Conservation (phyloP, 225 moss, liverwort and hornwort species). For the Physcomitrellopsis africana region DNA sequence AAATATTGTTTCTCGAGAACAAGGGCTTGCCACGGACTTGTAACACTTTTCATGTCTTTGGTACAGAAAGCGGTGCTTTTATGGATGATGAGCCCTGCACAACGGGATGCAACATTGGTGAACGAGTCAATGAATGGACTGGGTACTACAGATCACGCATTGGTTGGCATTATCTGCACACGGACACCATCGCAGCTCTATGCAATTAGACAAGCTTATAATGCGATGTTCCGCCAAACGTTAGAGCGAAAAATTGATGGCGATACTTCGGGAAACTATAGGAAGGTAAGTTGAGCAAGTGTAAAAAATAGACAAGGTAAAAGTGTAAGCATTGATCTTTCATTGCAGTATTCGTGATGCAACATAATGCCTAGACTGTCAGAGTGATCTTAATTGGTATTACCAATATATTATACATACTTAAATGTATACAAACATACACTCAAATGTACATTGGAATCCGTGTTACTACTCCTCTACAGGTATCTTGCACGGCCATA, state of each 20-base stretch:
- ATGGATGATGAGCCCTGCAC: conserved; percentile 67
- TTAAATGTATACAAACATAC: no score
- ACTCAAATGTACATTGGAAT: neutral
- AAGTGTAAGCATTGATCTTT: neutral
- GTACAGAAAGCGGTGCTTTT: conserved; percentile 45
- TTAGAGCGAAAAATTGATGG: conserved; percentile 52
- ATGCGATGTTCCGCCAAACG: conserved; percentile 34
- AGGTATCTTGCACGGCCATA: neutral
- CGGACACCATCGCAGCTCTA: conserved; percentile 55
- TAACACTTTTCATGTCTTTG: neutral
- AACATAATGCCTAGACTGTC: neutral
- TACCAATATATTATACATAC: no score
- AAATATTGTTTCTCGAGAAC: neutral
- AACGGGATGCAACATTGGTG: conserved; percentile 56
- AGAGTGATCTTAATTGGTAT: neutral
- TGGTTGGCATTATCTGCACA: conserved; percentile 61
- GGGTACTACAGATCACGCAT: conserved; percentile 45
- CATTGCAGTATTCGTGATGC: neutral
- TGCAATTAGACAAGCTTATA: conserved; percentile 52
- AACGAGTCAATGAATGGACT: conserved; percentile 51
- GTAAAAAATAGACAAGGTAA: neutral
- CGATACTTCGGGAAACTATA: conserved; percentile 56
- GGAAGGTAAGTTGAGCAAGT: conserved; percentile 35
- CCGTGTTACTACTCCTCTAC: neutral
- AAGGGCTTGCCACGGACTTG: neutral